Evolutionary conservation across 176 grass and related monocot species (phyloP).

Genomic region (Pharus latifolius): DNA sequence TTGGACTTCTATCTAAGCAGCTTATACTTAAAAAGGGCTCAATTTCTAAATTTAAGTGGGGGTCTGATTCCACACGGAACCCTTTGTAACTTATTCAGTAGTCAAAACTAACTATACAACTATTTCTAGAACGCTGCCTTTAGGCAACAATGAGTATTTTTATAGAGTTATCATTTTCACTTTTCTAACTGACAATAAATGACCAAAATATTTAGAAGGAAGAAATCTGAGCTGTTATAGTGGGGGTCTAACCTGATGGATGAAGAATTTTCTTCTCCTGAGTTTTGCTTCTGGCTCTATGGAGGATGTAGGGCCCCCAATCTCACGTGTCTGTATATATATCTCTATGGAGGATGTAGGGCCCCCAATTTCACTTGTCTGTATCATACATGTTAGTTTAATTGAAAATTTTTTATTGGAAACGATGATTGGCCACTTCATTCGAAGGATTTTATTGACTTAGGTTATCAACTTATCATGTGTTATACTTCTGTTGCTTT

Average conservation of each 20-base stretch:
- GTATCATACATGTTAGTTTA: too few species aligned
- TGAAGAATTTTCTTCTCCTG: not conserved
- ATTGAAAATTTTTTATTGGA: too few species aligned
- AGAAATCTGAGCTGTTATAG: not conserved
- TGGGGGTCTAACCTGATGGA: not conserved
- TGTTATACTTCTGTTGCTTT: not conserved
- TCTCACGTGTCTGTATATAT: not conserved
- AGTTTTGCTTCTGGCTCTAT: not conserved
- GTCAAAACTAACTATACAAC: too few species aligned
- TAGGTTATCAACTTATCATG: too few species aligned
- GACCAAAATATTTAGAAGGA: slow-evolving; percentile 15
- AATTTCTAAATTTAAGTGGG: too few species aligned
- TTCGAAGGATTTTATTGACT: not conserved
- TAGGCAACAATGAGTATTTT: not conserved
- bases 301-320: not conserved
- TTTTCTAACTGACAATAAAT: not conserved
- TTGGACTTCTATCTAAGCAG: too few species aligned
- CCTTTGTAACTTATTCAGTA: too few species aligned
- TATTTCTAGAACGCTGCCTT: too few species aligned
- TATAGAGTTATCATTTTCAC: not conserved
- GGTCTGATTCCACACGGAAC: too few species aligned
- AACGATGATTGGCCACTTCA: not conserved
- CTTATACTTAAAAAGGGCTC: too few species aligned
- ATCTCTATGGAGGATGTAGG: not conserved
- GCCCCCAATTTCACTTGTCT: not conserved